Conservation (phyloP, 441 rosid species). For the Euphorbia corollata region DNA sequence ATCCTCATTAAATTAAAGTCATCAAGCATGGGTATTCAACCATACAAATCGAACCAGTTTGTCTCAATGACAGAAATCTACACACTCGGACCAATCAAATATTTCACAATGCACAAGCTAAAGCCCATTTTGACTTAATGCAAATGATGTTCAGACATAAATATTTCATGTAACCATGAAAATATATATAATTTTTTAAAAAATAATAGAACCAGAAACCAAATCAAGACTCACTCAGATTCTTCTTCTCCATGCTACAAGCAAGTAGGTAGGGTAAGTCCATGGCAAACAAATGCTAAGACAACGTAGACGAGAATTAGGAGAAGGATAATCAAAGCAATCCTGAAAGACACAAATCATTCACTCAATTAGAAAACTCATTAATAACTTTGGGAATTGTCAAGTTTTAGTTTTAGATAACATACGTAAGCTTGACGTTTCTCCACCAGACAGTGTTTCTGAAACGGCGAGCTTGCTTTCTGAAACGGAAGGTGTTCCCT, state of each 20-base stretch:
- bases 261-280: conserved; percentile 60
- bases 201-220: conserved; percentile 6
- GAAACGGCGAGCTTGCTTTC: conserved; percentile 88
- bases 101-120: conserved; percentile 19
- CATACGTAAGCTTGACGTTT: conserved; percentile 84
- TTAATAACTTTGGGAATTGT: conserved; percentile 3
- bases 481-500: conserved; percentile 90
- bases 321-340: conserved; percentile 36
- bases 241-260: conserved; percentile 19
- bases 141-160: conserved; percentile 9
- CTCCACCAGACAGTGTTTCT: conserved; percentile 93
- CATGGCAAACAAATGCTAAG: conserved; percentile 69
- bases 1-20: neutral
- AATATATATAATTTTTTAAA: neutral
- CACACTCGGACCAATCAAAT: conserved; percentile 1
- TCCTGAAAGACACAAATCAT: neutral
- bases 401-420: conserved; percentile 12
- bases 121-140: conserved; percentile 11
- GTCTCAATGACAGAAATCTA: conserved; percentile 14
- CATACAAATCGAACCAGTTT: conserved; percentile 13
- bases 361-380: conserved; percentile 13
- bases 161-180: conserved; percentile 3
- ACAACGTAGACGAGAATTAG: too few relatives aligned
- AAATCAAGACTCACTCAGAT: conserved; percentile 20
- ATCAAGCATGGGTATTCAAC: conserved; percentile 7